A percentile compares a stretch with the other conserved stretches of the same genome.
Evolutionary conservation across 1,139 yeast species (phyloP).

Genomic region (Wickerhamomyces sp.): DNA sequence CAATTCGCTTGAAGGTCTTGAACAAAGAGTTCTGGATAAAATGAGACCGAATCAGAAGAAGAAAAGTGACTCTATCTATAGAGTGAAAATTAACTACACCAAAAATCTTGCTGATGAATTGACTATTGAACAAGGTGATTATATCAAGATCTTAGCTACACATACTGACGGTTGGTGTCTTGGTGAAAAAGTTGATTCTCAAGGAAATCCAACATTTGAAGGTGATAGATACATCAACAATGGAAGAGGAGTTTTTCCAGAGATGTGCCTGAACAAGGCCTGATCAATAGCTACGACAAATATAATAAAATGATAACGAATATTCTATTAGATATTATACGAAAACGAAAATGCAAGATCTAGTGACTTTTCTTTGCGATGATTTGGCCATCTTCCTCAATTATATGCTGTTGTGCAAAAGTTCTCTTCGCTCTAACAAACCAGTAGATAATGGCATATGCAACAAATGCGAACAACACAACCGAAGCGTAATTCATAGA

Average conservation of each 20-base stretch:
- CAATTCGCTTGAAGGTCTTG: slow-evolving; percentile 15
- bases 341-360: no score
- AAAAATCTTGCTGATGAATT: slow-evolving; percentile 33
- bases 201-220: slow-evolving; percentile 14
- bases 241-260: slow-evolving; percentile 34
- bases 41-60: slow-evolving; percentile 15
- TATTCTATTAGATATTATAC: not conserved
- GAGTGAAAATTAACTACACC: slow-evolving; percentile 23
- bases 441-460: slow-evolving; percentile 57
- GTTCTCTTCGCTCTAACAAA: slow-evolving; percentile 17
- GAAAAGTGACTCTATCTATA: slow-evolving; percentile 15
- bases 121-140: slow-evolving; percentile 26
- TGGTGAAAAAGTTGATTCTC: slow-evolving; percentile 28
- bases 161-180: slow-evolving; percentile 41
- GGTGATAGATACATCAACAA: slow-evolving; percentile 27
- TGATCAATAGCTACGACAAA: not conserved
- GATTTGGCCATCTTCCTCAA: no score
- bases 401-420: slow-evolving; percentile 21
- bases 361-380: not conserved
- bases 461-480: slow-evolving; percentile 50
- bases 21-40: slow-evolving; percentile 12
- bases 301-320: no score
- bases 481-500: slow-evolving; percentile 72
- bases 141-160: slow-evolving; percentile 28
- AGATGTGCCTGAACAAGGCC: slow-evolving; percentile 24